Evolutionary conservation across 2,329 filamentous ascomycete genomes (phyloP), one percentile per base, ranked within the genome.

Genomic region (Phialocephala sp.): DNA sequence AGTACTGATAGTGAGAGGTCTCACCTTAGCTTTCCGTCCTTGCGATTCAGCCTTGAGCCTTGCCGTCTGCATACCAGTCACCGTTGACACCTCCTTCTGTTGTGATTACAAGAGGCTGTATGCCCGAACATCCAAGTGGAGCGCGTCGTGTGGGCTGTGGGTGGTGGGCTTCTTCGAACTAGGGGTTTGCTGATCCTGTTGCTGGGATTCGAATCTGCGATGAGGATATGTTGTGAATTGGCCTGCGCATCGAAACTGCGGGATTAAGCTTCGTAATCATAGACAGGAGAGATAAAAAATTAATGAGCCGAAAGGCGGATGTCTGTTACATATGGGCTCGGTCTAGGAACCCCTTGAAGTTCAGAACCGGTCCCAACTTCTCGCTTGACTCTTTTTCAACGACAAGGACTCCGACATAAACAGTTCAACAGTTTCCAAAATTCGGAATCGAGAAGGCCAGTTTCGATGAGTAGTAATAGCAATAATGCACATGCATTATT

Each of bases 1-100:
- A 66, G 59, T 63, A 56, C 58, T 60, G 59, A 39, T 32, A 56
- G 15, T 52, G 57, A 66, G 43, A 60, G 43, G 63, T 63, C 69
- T 65, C 72, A 81, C 86, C 84, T 89, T 89, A 74, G 85, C 84
- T 82, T 87, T 88, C 75, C 86, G 84, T 79, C 83, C 85, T 76
- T 84, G 83, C 76, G 80, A 79, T 76, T 88, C 86, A 76, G 83
- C 81, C 77, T 84, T 86, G 73, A 80, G 83, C 79, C 82, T 86
- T 77, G 79, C 80, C 76, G 82, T 74, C 85, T 76, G 75, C 73
- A 77, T 77, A 75, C 72, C 75, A 76, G 67, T 76, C 73, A 72
- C 75, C 72, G 66, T 72, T 74, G 67, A 54, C 73, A 66, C 72
- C 74, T 72, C 73, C 74, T 68, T 68, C 72, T 75, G 58, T 69